phyloP scores from a whole-genome alignment of 441 rosid genomes.

The Geranium incanum region DNA sequence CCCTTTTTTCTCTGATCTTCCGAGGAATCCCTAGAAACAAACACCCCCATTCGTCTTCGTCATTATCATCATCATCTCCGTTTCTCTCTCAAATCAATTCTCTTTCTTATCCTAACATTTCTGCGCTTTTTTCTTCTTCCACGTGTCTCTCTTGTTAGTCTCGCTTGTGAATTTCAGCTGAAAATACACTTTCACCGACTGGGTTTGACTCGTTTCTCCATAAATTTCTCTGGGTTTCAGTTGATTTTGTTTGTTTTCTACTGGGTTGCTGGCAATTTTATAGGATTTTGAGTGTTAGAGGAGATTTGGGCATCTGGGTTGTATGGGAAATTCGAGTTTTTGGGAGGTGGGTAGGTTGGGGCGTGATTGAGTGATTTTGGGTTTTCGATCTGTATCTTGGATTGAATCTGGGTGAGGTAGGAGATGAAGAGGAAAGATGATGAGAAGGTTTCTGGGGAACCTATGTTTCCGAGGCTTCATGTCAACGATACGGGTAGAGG shows the following conservation, averaged over 20 bases:
- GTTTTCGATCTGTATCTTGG: neutral
- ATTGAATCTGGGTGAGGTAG: conserved; percentile 14
- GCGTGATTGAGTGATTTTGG: neutral
- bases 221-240: neutral
- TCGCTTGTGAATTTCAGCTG: neutral
- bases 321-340: conserved; percentile 1
- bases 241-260: conserved; percentile 1
- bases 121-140: neutral
- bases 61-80: neutral
- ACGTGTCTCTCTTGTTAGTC: neutral
- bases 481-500: neutral
- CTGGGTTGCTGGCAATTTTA: neutral
- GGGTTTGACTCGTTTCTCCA: conserved; percentile 1
- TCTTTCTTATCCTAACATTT: neutral
- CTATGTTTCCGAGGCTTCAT: conserved; percentile 53
- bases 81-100: neutral
- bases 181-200: neutral
- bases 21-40: conserved; percentile 8
- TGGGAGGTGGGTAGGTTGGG: neutral
- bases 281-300: neutral
- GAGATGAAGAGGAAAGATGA: conserved; percentile 60
- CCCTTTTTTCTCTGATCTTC: conserved; percentile 2
- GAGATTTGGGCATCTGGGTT: conserved; percentile 9
- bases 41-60: neutral
- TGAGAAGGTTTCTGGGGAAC: conserved; percentile 47